A percentile compares a stretch with the other conserved stretches of the same genome.
These are phyloP conservation scores for Vinca minor DNA, from an alignment of 257 asterid genomes.

Conservation along the genomic window DNA sequence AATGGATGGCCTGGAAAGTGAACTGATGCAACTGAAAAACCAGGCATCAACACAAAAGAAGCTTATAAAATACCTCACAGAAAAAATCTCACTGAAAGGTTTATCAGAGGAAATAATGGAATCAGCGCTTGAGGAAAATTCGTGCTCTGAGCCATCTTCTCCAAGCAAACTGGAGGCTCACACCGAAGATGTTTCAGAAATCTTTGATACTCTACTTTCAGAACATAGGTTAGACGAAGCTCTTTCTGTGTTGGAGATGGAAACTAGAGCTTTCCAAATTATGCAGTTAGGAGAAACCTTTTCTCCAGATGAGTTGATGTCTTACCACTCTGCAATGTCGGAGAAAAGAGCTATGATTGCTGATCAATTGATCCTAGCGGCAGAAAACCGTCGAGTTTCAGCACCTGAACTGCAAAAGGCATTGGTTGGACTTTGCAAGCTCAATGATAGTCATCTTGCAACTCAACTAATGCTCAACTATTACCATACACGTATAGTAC, in stretches of 20 bases:
- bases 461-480: slow-evolving; percentile 42
- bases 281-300: slow-evolving; percentile 21
- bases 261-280: slow-evolving; percentile 35
- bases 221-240: slow-evolving; percentile 62
- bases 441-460: slow-evolving; percentile 42
- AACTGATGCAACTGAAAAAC: slow-evolving; percentile 39
- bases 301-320: slow-evolving; percentile 32
- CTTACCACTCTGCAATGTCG: slow-evolving; percentile 40
- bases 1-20: slow-evolving; percentile 40
- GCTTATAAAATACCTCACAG: slow-evolving; percentile 32
- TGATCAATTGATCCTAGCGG: slow-evolving; percentile 31
- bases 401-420: slow-evolving; percentile 67
- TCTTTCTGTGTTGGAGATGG: slow-evolving; percentile 47
- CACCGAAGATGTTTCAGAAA: slow-evolving; percentile 41
- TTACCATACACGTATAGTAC: slow-evolving; percentile 43
- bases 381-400: slow-evolving; percentile 45
- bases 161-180: slow-evolving; percentile 40
- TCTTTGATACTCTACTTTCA: slow-evolving; percentile 49
- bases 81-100: slow-evolving; percentile 19
- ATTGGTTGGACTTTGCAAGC: slow-evolving; percentile 46
- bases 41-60: slow-evolving; percentile 44
- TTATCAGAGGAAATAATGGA: slow-evolving; percentile 38
- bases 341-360: slow-evolving; percentile 43
- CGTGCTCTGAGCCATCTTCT: slow-evolving; percentile 17
- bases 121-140: slow-evolving; percentile 29